These are phyloP conservation scores for Hypoxylon rubiginosum DNA, from an alignment of 2,329 filamentous ascomycete genomes.

Conservation along the genomic window DNA sequence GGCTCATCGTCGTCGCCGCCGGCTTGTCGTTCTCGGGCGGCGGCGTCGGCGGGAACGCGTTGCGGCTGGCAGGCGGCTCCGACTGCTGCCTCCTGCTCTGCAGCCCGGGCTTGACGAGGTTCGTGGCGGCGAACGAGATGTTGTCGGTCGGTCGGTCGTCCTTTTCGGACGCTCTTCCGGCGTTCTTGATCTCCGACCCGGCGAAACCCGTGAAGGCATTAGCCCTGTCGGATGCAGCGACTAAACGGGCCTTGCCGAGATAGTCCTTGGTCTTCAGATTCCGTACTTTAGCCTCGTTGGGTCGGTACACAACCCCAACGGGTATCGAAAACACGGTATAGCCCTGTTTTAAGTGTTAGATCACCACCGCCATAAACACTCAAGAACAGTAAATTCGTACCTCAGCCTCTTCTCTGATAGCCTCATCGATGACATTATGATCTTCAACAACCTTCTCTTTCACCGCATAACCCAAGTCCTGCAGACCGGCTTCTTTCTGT, in stretches of 20 bases:
- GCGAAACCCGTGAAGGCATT: constrained; percentile 88
- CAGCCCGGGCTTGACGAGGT: constrained; percentile 89
- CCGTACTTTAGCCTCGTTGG: constrained; percentile 97
- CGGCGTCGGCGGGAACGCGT: constrained; percentile 97
- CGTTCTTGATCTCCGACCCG: constrained; percentile 83
- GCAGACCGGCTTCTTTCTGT: constrained; percentile 89
- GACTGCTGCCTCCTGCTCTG: constrained; percentile 86
- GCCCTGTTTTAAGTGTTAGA: constrained; percentile 70
- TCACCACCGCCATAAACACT: background rate
- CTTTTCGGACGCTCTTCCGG: constrained; percentile 67
- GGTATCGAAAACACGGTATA: constrained; percentile 99
- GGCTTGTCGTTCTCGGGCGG: constrained; percentile 87
- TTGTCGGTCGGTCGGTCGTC: constrained; percentile 88
- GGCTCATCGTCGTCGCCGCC: constrained; percentile 59
- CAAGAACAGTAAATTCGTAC: constrained; percentile 61
- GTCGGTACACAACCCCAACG: constrained; percentile 93
- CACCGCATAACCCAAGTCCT: constrained; percentile 89
- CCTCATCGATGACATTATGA: constrained; percentile 98
- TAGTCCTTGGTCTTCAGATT: constrained; percentile 99
- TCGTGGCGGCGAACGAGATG: constrained; percentile 91
- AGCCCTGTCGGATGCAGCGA: constrained; percentile 85
- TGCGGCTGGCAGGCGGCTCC: constrained; percentile 82
- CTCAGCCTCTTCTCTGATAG: constrained; percentile 92
- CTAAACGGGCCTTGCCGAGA: constrained; percentile 92
- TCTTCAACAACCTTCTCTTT: constrained; percentile 97